These are phyloP conservation scores for Beta lomatogona DNA, from an alignment of 179 eudicot genomes.

Conservation along the genomic window DNA sequence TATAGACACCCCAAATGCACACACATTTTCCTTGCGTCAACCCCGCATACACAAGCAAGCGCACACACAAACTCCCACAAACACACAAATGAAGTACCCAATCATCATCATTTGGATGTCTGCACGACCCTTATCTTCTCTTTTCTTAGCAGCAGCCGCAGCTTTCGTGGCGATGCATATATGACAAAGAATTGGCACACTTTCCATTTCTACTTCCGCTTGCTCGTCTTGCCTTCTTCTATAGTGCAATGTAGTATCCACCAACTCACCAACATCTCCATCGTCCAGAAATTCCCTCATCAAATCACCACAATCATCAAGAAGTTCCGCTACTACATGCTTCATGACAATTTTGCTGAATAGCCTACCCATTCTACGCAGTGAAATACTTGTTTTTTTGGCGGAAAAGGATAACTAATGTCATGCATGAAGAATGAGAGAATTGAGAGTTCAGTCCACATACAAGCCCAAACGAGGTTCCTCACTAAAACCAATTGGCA, in stretches of 20 bases:
- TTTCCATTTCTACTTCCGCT: not conserved
- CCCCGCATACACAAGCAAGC: not conserved
- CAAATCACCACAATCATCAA: not conserved
- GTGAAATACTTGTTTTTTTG: no score
- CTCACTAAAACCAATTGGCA: no score
- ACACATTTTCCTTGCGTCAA: not conserved
- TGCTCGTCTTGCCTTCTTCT: not conserved
- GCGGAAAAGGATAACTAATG: no score
- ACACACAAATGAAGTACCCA: slow-evolving; percentile 3
- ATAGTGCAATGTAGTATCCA: not conserved
- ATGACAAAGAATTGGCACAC: not conserved
- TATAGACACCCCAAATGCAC: no score
- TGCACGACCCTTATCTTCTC: not conserved
- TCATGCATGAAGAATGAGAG: no score
- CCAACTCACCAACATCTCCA: not conserved
- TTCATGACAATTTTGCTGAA: not conserved
- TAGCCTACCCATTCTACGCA: not conserved
- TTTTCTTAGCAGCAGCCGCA: not conserved
- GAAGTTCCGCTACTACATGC: not conserved
- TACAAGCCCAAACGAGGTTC: no score
- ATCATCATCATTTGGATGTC: not conserved
- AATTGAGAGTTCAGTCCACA: no score
- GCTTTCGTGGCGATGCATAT: not conserved
- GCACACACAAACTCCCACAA: not conserved
- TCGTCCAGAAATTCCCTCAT: no score